Base-by-base conservation (phyloP, 129 eudicot species). In the Tagetes erecta region DNA sequence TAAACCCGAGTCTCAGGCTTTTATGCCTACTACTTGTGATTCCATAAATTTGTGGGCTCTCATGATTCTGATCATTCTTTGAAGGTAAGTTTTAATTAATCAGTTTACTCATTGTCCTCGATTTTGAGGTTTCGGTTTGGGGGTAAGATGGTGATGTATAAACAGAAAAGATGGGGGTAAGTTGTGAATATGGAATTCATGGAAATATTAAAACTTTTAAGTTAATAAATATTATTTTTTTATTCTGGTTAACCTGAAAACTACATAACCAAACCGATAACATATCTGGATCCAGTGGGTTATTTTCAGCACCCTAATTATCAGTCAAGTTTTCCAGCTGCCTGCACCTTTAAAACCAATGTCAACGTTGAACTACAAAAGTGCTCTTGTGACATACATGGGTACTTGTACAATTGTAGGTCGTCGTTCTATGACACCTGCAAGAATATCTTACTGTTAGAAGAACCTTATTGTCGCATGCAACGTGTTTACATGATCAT, bases 401-500 rank as follows among this genome's bases (percentile, higher is more conserved):
- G 39, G 9, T 58, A 58, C 39, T 58, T 58, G 40, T 9, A 33
- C 66, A 14, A n/a, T 64, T 57, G 37, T 8, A 57, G 64, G 64
- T 8, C 14, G 11, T 31, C 39, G 2, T 58, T 58, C 14, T 33
- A 6, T 27, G 11, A 58, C 14, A 34, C 47, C 69, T 64, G 42
- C 69, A 13, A 64, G 69, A 64, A 39, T 58, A 58, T 13, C 69
- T 64, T 35, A 36, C 27, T 62, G 30, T 36, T 33, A 36, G 4
- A 62, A 3, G 68, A 64, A 38, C 47, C 33, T 37, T 64, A 64
- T 62, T 38, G 44, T 5, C 35, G 42, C 68, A 12, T 39, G 34
- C 47, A n/a, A 64, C 47, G n/a, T 64, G 14, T 20, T 66, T 53
- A 42, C 14, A 64, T 64, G 34, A 40, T 64, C 49, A 64, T 60